Percentiles rank a stretch among this genome's conserved stretches.
phyloP scores from a whole-genome alignment of 768 basidiomycete species.

The Hebeloma cylindrosporum region DNA sequence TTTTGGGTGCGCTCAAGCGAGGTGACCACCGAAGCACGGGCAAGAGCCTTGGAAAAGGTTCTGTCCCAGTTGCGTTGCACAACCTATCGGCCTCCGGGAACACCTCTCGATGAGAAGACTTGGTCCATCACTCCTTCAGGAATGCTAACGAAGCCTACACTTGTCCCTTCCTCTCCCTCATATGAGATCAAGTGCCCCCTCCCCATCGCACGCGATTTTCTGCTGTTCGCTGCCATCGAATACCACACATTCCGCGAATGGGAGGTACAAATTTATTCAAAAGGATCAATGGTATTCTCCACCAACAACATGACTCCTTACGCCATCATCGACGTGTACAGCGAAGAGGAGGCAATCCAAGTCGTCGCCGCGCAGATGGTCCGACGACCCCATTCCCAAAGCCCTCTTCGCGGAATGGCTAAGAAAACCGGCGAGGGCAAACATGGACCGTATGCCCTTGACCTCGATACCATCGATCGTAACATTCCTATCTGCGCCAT shows the following conservation, averaged over 20 bases:
- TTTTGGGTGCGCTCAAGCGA: constrained; percentile 28
- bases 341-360: constrained; percentile 18
- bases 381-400: constrained; percentile 25
- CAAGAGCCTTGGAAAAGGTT: constrained; percentile 19
- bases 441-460: constrained; percentile 15
- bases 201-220: constrained; percentile 23
- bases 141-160: constrained; percentile 4
- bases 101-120: constrained; percentile 4
- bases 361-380: constrained; percentile 27
- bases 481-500: constrained; percentile 22
- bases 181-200: constrained; percentile 6
- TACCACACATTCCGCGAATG: constrained; percentile 24
- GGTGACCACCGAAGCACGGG: constrained; percentile 16
- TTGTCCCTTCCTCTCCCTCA: neutral
- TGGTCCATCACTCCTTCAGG: constrained; percentile 18
- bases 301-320: constrained; percentile 15
- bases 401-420: constrained; percentile 16
- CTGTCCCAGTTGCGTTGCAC: constrained; percentile 6
- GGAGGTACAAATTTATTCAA: constrained; percentile 18
- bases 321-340: constrained; percentile 19
- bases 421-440: constrained; percentile 1
- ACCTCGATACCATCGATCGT: constrained; percentile 18
- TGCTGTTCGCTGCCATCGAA: constrained; percentile 23
- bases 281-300: constrained; percentile 16
- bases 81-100: constrained; percentile 2